These are phyloP conservation scores for Bipolaris cookei DNA, from an alignment of 2,329 filamentous ascomycete genomes.

Conservation along the genomic window DNA sequence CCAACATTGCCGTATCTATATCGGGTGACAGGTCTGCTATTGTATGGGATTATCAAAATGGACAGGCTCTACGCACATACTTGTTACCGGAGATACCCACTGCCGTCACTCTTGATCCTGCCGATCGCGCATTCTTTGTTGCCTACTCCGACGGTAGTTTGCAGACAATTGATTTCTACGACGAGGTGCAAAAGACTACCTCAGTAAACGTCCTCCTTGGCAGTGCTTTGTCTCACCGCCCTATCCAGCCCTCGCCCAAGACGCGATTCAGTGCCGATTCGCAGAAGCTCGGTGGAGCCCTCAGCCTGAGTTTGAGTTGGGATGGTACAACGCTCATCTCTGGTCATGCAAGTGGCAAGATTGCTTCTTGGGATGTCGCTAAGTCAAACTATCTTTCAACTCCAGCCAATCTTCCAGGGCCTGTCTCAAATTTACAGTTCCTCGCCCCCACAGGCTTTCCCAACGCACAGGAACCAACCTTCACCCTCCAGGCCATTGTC, in stretches of 20 bases:
- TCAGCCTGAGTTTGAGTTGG: constrained; percentile 76
- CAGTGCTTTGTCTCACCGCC: constrained; percentile 63
- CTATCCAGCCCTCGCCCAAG: constrained; percentile 50
- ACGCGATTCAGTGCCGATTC: constrained; percentile 60
- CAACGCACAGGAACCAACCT: constrained; percentile 45
- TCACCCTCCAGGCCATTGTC: constrained; percentile 67
- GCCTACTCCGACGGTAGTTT: constrained; percentile 81
- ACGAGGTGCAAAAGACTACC: constrained; percentile 52
- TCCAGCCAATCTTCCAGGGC: constrained; percentile 75
- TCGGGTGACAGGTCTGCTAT: constrained; percentile 88
- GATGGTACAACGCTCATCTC: constrained; percentile 82
- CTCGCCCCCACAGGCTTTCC: constrained; percentile 64
- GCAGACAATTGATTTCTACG: constrained; percentile 78
- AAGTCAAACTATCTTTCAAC: constrained; percentile 71
- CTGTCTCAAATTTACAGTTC: constrained; percentile 82
- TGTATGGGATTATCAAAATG: constrained; percentile 89
- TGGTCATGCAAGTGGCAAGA: constrained; percentile 79
- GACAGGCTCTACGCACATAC: constrained; percentile 78
- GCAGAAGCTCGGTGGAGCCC: constrained; percentile 68
- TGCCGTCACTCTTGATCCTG: constrained; percentile 79
- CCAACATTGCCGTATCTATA: constrained; percentile 82
- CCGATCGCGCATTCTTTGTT: constrained; percentile 80
- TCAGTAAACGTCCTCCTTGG: constrained; percentile 54
- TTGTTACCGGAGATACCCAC: constrained; percentile 76
- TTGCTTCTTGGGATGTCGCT: constrained; percentile 80